Evolutionary conservation across 345 rosid species (phyloP).

Genomic region (Populus nigra): DNA sequence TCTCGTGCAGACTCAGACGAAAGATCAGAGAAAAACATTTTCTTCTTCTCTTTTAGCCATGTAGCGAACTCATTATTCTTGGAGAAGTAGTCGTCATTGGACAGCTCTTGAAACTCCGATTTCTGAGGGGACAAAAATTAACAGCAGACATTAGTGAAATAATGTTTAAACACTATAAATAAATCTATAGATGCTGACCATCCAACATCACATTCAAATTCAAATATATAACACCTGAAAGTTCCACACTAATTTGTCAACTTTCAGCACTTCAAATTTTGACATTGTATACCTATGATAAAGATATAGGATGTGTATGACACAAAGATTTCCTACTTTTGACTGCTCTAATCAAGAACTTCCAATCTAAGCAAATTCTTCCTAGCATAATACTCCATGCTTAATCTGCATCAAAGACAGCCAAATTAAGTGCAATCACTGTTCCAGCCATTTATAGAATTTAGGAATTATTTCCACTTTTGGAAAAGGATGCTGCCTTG

Average conservation of each 20-base stretch:
- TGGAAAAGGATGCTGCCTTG: not conserved
- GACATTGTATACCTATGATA: not conserved
- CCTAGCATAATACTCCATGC: not conserved
- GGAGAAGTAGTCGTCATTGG: slow-evolving; percentile 76
- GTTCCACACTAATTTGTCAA: not conserved
- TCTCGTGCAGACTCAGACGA: slow-evolving; percentile 70
- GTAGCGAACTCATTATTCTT: slow-evolving; percentile 89
- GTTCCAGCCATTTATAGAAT: not conserved
- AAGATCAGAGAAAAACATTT: slow-evolving; percentile 75
- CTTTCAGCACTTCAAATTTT: not conserved
- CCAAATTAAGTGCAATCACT: not conserved
- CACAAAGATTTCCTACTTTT: not conserved
- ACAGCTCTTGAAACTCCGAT: slow-evolving; percentile 56
- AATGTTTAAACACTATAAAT: not conserved
- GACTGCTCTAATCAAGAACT: not conserved
- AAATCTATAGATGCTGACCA: not conserved
- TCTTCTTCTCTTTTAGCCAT: slow-evolving; percentile 82
- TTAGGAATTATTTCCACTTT: not conserved
- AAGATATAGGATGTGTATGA: not conserved
- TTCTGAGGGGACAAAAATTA: slow-evolving; percentile 39
- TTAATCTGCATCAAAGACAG: not conserved
- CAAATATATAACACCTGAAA: not conserved
- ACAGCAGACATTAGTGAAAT: not conserved
- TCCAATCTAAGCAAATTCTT: not conserved
- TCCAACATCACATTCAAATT: not conserved